Evolutionary conservation across 2,329 filamentous ascomycete species (phyloP), one percentile per base, ranked within the genome.

Genomic region (Beauveria sp.): DNA sequence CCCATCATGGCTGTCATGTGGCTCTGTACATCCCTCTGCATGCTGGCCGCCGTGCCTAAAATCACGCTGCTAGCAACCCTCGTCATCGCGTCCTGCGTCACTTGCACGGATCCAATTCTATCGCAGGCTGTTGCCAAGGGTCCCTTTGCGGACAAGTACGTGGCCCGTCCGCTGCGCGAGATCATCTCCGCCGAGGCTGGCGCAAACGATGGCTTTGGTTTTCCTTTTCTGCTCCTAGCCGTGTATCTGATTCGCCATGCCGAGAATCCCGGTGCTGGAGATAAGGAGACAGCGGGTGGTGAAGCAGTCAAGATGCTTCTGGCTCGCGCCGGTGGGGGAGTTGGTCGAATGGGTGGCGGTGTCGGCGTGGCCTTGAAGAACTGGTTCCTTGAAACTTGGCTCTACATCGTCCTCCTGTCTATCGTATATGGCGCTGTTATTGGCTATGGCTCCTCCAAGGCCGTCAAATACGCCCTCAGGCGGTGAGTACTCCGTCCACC

Each of bases 1-100:
- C 84, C 84, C 2, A 74, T 85, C 64, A 87, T 86, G 84, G 81
- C 82, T 1, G 72, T 85, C 57, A 85, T 85, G 79, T 87, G 85
- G 84, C 69, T 87, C 7, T 77, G 74, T 65, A 86, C 83, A 0
- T 82, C 81, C 0, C 73, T 77, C 2, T 86, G 83, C 64, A 77
- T 87, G 49, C 70, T 84, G 38, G 73, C 80, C 6, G 80, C 79
- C 12, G 74, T 86, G 2, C 83, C 84, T 0, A 80, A 82, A 26
- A 63, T 87, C 10, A 79, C 79, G 0, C 73, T 84, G 16, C 74
- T 84, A 2, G 75, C 80, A 2, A 77, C 81, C 1, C 72, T 87
- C 46, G 83, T 83, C 22, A 83, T 87, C 63, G 83, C 78, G 2
- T 83, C 84, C 0, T 85, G 82, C 56, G 83, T 86, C 12, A 85